Evolutionary conservation across 345 rosid species (phyloP), one percentile per base, ranked within the genome.

Genomic region (Heritiera fomes): DNA sequence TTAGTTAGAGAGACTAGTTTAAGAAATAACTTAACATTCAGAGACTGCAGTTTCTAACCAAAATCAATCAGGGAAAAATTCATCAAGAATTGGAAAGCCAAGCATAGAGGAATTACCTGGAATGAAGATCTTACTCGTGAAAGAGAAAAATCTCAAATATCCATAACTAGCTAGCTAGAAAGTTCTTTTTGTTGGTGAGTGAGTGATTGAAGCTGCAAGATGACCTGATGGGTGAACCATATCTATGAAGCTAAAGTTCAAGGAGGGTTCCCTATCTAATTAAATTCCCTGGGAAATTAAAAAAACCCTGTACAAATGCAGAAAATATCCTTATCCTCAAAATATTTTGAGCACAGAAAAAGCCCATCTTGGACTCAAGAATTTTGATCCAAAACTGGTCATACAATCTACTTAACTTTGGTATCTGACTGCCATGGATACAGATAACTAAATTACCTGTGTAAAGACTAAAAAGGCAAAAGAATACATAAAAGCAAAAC

Each of bases 151-250:
- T 72, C 46, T 52, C 30, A 72, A 9, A 20, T 52, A 52, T 72
- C 76, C 76, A 53, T 49, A 53, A 20, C 45, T 71, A 71, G 75
- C 68, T 50, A 50, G 5, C 43, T 32, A 10, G 41, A 46, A 60
- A 63, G 49, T 9, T 53, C 12, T 8, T 41, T 53, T 30, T 86
- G 90, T 84, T 86, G 90, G 88, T 85, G 88, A 81, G 58, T 86
- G 92, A 88, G 91, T 82, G 88, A 89, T 89, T 86, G 92, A 88
- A 88, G 91, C 91, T 88, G 91, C 91, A 80, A 82, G 91, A 84
- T 89, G 92, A 89, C 88, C 92, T 89, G 92, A 83, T 87, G 56
- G 58, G 18, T 13, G 61, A 80, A 85, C 72, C 79, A 32, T 70
- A 62, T 76, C 60, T 79, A 68, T 79, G 56, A 32, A 40, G 56